phyloP scores from a whole-genome alignment of 768 basidiomycete species.

The Boletus vermiculosoides region DNA sequence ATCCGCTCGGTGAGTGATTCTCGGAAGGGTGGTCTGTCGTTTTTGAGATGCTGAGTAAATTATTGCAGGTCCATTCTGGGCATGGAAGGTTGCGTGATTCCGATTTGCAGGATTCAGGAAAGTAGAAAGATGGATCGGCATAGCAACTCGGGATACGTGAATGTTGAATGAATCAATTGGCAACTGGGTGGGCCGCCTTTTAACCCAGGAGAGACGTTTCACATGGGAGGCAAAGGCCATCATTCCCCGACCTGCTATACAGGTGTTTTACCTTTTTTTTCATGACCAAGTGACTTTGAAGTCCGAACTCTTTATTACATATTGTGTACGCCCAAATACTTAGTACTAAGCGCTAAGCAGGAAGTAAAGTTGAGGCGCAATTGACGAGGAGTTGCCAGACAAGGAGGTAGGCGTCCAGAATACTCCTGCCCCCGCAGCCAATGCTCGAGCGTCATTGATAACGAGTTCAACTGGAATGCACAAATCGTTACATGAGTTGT shows the following conservation, averaged over 20 bases:
- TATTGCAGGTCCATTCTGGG: constrained; percentile 41
- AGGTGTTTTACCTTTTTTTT: background rate
- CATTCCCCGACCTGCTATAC: background rate
- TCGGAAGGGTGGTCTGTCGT: background rate
- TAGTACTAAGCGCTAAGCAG: too few relatives aligned
- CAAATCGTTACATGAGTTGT: background rate
- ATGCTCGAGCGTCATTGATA: too few relatives aligned
- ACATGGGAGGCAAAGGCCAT: too few relatives aligned
- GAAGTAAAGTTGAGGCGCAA: too few relatives aligned
- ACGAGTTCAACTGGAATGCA: too few relatives aligned
- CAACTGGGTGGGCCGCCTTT: background rate
- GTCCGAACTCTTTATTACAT: too few relatives aligned
- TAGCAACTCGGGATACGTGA: background rate
- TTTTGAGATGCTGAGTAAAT: background rate
- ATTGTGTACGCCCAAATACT: too few relatives aligned
- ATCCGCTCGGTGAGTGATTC: constrained; percentile 41
- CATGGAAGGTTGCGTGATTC: constrained; percentile 40
- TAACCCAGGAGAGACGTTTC: background rate
- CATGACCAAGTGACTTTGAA: background rate
- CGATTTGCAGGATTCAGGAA: background rate
- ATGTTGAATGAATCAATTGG: background rate
- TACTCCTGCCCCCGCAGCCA: too few relatives aligned
- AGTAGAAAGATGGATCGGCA: background rate
- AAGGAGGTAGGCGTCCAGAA: too few relatives aligned
- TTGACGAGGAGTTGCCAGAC: too few relatives aligned